Evolutionary conservation across 2,329 filamentous ascomycete species (phyloP).

Genomic region (Blastomyces parvus): DNA sequence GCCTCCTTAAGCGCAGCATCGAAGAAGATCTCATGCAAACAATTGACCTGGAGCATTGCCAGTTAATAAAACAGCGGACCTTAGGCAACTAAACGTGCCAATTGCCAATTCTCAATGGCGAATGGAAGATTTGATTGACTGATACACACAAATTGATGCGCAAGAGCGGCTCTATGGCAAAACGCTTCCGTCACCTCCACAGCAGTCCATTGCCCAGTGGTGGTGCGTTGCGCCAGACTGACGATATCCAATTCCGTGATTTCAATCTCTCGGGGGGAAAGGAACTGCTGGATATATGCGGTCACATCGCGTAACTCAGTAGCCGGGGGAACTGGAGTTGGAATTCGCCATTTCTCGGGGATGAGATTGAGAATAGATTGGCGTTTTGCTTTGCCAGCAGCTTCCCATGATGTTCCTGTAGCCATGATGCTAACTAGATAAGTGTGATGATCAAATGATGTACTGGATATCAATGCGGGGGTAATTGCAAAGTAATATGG

Average conservation of each 20-base stretch:
- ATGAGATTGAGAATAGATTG: slow-evolving; percentile 46
- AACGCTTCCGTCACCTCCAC: slow-evolving; percentile 48
- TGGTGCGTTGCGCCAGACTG: slow-evolving; percentile 47
- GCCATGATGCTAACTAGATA: slow-evolving; percentile 14
- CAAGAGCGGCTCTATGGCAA: slow-evolving; percentile 47
- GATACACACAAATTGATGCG: slow-evolving; percentile 48
- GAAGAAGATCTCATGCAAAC: slow-evolving; percentile 48
- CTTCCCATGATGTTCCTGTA: slow-evolving; percentile 37
- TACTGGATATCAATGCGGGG: background rate
- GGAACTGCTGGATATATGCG: slow-evolving; percentile 49
- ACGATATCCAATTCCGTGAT: slow-evolving; percentile 54
- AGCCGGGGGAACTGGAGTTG: slow-evolving; percentile 37
- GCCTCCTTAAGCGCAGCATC: slow-evolving; percentile 44
- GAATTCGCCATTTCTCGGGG: slow-evolving; percentile 47
- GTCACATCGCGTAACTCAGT: slow-evolving; percentile 49
- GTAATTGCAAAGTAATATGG: background rate
- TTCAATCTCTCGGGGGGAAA: slow-evolving; percentile 45
- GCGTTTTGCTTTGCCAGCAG: slow-evolving; percentile 44
- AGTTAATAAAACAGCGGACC: background rate
- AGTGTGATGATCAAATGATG: background rate
- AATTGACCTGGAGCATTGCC: slow-evolving; percentile 31
- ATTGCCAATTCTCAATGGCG: too few relatives aligned
- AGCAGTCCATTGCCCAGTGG: slow-evolving; percentile 47
- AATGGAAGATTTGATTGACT: background rate
- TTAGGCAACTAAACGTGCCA: background rate